Evolutionary conservation across 2,329 filamentous ascomycete species (phyloP).

Genomic region (Colletotrichum higginsianum): DNA sequence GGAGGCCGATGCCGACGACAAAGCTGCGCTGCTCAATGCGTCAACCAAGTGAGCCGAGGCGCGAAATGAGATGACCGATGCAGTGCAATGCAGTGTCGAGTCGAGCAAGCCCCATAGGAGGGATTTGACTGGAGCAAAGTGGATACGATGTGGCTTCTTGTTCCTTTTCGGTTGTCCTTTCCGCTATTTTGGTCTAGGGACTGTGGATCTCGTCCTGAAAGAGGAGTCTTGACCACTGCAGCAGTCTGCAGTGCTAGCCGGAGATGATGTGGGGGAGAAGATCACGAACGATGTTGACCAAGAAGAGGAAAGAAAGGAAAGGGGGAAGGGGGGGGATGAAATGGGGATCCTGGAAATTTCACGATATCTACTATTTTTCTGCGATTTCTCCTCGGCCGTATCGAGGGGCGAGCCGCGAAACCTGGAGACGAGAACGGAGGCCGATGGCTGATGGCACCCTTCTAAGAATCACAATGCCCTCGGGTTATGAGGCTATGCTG

Average conservation of each 20-base stretch:
- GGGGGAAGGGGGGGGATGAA: not conserved
- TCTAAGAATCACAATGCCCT: no score
- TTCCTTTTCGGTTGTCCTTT: slow-evolving; percentile 19
- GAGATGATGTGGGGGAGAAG: slow-evolving; percentile 39
- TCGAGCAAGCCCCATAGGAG: not conserved
- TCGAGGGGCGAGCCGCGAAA: not conserved
- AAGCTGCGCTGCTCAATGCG: not conserved
- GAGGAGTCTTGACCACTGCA: slow-evolving; percentile 38
- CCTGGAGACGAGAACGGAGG: not conserved
- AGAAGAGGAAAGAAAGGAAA: not conserved
- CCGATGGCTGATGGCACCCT: no score
- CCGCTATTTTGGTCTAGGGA: slow-evolving; percentile 17
- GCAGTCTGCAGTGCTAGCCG: slow-evolving; percentile 23
- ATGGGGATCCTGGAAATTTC: not conserved
- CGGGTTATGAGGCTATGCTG: not conserved
- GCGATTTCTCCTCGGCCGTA: not conserved
- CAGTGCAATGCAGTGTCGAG: not conserved
- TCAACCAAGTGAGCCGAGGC: not conserved
- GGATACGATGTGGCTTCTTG: slow-evolving; percentile 15
- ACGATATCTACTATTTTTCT: not conserved
- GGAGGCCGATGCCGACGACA: not conserved
- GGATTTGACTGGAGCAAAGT: not conserved
- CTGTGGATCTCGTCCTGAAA: slow-evolving; percentile 18
- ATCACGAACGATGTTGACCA: slow-evolving; percentile 2
- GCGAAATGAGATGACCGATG: slow-evolving; percentile 5